Evolutionary conservation across 345 rosid genomes (phyloP), one percentile per base, ranked within the genome.

Genomic region (Gossypium arboreum): DNA sequence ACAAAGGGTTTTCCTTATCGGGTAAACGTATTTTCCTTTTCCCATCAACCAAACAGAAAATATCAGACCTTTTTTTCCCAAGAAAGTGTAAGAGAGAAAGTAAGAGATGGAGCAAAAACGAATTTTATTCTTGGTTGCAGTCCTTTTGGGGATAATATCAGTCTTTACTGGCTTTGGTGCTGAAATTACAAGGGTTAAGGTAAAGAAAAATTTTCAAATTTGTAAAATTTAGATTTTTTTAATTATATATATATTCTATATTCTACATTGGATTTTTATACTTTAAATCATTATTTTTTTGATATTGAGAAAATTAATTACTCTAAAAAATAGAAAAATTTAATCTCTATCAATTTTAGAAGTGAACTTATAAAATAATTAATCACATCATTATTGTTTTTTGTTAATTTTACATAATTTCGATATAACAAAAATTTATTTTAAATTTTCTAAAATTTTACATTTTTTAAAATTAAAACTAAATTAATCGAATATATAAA

Each of bases 101-200:
- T 55, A 55, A 55, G 3, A 55, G 59, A 55, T 55, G 59, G 94
- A 94, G 86, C 86, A 82, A 73, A 90, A 85, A 81, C 84, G 76
- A 27, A 68, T 87, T 64, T n/a, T 92, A 57, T 92, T 92, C 71
- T 7, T 84, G 56, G 74, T 77, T 17, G 91, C 87, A 62, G 89
- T 86, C 39, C 22, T 92, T 52, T 77, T 94, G 67, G 98, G 93
- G 58, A 50, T 91, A 10, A 76, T 94, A 47, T 88, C 95, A 24
- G 93, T 89, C 78, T 84, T 85, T 74, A 83, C 97, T 72, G 97
- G 97, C 76, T 92, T 94, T 79, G 97, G 79, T 62, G 98, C 97
- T 44, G 98, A 94, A 77, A 92, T 84, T 72, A 91, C 97, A 22
- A 78, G 89, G 82, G 84, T 92, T 71, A 92, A 91, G 95, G 98